These are phyloP conservation scores for Phialophora tarda DNA, from an alignment of 2,329 filamentous ascomycete genomes.

Conservation along the genomic window DNA sequence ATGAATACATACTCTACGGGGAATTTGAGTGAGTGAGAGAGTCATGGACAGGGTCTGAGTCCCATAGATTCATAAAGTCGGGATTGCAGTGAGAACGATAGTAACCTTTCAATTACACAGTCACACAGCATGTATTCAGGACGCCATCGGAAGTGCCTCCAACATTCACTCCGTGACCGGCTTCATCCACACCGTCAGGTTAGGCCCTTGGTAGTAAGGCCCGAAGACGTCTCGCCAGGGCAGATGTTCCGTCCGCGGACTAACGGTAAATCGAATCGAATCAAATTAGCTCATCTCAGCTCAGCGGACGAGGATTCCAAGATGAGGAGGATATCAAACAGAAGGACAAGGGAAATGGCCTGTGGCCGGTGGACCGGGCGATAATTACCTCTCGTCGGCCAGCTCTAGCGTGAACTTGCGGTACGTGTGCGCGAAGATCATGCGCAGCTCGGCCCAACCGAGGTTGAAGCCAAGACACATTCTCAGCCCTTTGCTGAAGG, in stretches of 20 bases:
- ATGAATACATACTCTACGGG: not conserved
- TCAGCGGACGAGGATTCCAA: too few relatives aligned
- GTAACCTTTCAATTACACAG: not conserved
- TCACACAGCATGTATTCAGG: not conserved
- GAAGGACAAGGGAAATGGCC: not conserved
- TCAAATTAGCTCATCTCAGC: too few relatives aligned
- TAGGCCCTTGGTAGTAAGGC: not conserved
- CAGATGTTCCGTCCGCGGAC: not conserved
- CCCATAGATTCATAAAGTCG: not conserved
- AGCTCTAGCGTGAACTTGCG: slow-evolving; percentile 26
- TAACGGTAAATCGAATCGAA: not conserved
- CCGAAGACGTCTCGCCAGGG: slow-evolving; percentile 2
- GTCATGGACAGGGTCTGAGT: not conserved
- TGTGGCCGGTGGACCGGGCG: not conserved
- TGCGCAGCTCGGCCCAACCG: slow-evolving; percentile 29
- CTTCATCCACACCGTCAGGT: slow-evolving; percentile 5
- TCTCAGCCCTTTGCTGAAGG: slow-evolving; percentile 53
- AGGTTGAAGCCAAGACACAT: slow-evolving; percentile 48
- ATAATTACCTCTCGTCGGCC: slow-evolving; percentile 2
- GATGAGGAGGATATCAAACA: too few relatives aligned
- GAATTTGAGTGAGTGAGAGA: not conserved
- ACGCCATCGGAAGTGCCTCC: not conserved
- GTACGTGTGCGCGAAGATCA: slow-evolving; percentile 30
- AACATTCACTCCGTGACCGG: not conserved
- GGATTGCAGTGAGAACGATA: not conserved